Evolutionary conservation across 78 protist species (phyloP), one percentile per base, ranked within the genome.

Genomic region (Dictyostelium purpureum): DNA sequence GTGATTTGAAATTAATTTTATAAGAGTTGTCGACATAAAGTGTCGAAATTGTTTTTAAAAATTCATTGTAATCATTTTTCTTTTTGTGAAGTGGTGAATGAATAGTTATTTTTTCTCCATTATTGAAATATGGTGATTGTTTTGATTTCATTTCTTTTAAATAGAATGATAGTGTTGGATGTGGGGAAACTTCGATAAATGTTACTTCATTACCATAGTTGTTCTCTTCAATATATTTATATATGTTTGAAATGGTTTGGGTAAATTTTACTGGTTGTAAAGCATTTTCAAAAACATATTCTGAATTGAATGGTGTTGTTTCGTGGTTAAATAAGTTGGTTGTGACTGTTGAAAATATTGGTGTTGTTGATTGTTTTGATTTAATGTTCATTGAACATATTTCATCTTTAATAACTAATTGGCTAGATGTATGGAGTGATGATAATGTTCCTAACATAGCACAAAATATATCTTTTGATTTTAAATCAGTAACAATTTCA

Each of bases 181-280:
- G 76, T 35, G 78, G 89, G 35, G 89, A 4, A 28, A 80, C 67
- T 47, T 80, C 89, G 24, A 80, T 28, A n/a, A 67, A 80, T 24
- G 67, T 28, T 12, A 61, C 38, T 10, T 52, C 52, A 18, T 52
- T 80, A 12, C 45, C 45, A 4, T 40, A 19, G 2, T 67, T 9
- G 2, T 45, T 31, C 24, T 24, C 0, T 52, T 38, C 37, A 21
- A 80, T 57, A 43, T 80, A 38, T 49, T 26, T 28, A 45, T 49
- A 80, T 37, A 80, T 28, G 47, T 80, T 80, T 11, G 28, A 33
- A 40, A 77, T 38, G 24, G 87, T 45, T 57, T 77, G 43, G 2
- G 6, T 2, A 7, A 57, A 77, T 38, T 1, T 12, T 6, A 77
- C 87, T 43, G 87, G 74, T 2, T 77, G 21, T 12, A n/a, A 1